Conservation (phyloP, 2,329 filamentous ascomycete genomes). For the Chaetomium sp. region DNA sequence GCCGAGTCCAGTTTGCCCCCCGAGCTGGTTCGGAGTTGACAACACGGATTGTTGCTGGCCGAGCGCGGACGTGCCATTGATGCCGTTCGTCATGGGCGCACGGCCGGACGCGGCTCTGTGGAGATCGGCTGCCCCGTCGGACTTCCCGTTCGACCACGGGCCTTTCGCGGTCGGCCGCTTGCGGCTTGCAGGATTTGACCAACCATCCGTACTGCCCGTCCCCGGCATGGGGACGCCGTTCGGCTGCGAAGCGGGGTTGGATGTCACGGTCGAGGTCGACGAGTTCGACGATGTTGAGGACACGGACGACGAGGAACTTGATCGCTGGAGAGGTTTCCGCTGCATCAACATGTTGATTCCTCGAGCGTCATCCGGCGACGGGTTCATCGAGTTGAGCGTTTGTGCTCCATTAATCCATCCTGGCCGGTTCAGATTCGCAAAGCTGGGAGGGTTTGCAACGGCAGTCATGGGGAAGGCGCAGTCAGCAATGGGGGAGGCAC, state of each 20-base stretch:
- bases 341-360: slow-evolving; percentile 76
- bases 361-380: slow-evolving; percentile 70
- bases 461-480: slow-evolving; percentile 61
- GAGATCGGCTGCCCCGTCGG: slow-evolving; percentile 52
- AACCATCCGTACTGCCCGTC: slow-evolving; percentile 53
- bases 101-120: slow-evolving; percentile 45
- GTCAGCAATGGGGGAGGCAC: slow-evolving; percentile 26
- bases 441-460: slow-evolving; percentile 66
- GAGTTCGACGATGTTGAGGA: slow-evolving; percentile 64
- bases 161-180: slow-evolving; percentile 56
- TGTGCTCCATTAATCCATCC: slow-evolving; percentile 64
- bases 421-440: slow-evolving; percentile 64
- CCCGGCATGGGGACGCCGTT: slow-evolving; percentile 60
- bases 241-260: slow-evolving; percentile 57
- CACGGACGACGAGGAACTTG: slow-evolving; percentile 88
- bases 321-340: slow-evolving; percentile 82
- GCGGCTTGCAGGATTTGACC: slow-evolving; percentile 52
- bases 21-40: slow-evolving; percentile 44
- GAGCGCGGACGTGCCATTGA: slow-evolving; percentile 47
- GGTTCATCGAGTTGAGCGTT: slow-evolving; percentile 67
- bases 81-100: slow-evolving; percentile 45
- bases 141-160: slow-evolving; percentile 53
- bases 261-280: slow-evolving; percentile 65
- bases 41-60: slow-evolving; percentile 45
- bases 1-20: slow-evolving; percentile 51